These are phyloP conservation scores for Melanomma pulvis-pyrius DNA, from an alignment of 495 filamentous ascomycete genomes.

Conservation along the genomic window DNA sequence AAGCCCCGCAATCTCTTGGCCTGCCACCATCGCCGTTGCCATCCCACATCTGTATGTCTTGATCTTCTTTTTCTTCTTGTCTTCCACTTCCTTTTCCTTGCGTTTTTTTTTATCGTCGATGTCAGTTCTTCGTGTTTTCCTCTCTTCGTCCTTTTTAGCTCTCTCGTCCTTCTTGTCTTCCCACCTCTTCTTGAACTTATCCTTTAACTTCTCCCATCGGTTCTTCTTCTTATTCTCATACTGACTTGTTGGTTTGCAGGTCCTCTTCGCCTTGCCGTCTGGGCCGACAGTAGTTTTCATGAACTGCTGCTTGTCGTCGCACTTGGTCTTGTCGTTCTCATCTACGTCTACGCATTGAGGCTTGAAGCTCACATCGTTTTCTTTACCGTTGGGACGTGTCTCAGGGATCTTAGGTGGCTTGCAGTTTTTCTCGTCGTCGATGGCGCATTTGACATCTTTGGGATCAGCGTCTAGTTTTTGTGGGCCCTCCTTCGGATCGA, in stretches of 20 bases:
- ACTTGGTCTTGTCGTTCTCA: conserved; percentile 11
- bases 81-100: conserved; percentile 6
- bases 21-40: too few relatives aligned
- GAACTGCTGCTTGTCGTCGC: conserved; percentile 5
- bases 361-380: conserved; percentile 8
- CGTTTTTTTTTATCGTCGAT: too few relatives aligned
- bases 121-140: too few relatives aligned
- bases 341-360: conserved; percentile 2
- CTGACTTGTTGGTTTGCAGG: background rate
- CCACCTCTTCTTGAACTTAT: conserved; percentile 19
- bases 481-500: conserved; percentile 8
- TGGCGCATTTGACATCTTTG: conserved; percentile 14
- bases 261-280: conserved; percentile 13
- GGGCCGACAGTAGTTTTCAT: background rate
- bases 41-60: too few relatives aligned
- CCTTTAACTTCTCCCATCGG: background rate
- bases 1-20: too few relatives aligned
- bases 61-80: too few relatives aligned
- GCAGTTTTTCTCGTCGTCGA: conserved; percentile 19
- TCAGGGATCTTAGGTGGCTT: conserved; percentile 9
- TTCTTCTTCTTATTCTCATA: conserved; percentile 12
- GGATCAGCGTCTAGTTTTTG: background rate
- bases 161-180: conserved; percentile 7
- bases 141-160: conserved; percentile 9
- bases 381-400: conserved; percentile 14